A percentile compares a stretch with the other conserved stretches of the same genome.
phyloP scores from a whole-genome alignment of 176 grass and related monocot species.

The Ananas comosus region DNA sequence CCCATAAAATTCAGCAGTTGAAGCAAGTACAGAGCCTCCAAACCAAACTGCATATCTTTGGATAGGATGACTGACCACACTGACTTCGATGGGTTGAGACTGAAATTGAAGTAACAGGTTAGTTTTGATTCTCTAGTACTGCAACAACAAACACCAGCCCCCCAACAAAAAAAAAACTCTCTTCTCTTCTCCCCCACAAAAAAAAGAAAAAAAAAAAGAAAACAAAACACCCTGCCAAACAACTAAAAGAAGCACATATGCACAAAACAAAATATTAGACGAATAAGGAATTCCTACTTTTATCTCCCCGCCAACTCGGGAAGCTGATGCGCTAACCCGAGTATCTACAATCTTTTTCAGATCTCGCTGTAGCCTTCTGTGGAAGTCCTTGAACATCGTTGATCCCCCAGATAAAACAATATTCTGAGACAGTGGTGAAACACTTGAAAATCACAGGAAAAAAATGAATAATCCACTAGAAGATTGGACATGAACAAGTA shows the following conservation, averaged over 20 bases:
- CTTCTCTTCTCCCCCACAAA: too few species aligned
- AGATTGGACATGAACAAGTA: background rate
- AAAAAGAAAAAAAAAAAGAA: too few species aligned
- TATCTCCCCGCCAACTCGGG: conserved; percentile 40
- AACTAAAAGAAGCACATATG: background rate
- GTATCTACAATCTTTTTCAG: conserved; percentile 97
- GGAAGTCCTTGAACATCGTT: conserved; percentile 99
- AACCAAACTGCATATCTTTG: conserved; percentile 99
- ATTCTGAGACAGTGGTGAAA: conserved; percentile 50
- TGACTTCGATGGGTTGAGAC: conserved; percentile 94
- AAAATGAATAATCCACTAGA: background rate
- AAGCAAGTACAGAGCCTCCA: conserved; percentile 96
- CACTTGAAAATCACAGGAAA: background rate
- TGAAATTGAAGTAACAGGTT: conserved; percentile 23
- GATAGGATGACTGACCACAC: conserved; percentile 86
- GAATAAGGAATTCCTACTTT: conserved; percentile 40
- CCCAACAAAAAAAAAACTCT: background rate
- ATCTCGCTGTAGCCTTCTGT: conserved; percentile 92
- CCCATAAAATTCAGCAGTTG: conserved; percentile 89
- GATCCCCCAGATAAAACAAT: conserved; percentile 94
- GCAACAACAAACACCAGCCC: too few species aligned
- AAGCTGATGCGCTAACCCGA: conserved; percentile 46
- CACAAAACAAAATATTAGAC: conserved; percentile 6
- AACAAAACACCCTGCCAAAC: background rate
- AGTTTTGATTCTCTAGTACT: conserved; percentile 1